Conservation (phyloP, 495 filamentous ascomycete species). For the Platismatia glauca region DNA sequence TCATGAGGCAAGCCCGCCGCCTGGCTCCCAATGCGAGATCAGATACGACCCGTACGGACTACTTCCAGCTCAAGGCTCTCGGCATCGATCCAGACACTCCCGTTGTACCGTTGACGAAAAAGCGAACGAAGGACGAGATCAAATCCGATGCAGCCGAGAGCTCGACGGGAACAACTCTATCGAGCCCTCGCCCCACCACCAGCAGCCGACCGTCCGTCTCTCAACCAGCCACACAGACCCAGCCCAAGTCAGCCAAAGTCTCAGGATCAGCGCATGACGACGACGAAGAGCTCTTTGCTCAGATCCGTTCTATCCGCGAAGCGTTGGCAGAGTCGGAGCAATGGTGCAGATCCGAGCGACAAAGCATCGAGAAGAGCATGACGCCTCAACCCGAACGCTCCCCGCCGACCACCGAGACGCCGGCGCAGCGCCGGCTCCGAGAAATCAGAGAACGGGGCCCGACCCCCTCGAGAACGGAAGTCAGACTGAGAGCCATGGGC, state of each 20-base stretch:
- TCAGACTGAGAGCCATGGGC: slow-evolving; percentile 16
- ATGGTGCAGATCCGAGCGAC: slow-evolving; percentile 23
- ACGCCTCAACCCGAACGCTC: slow-evolving; percentile 11
- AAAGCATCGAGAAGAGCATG: slow-evolving; percentile 17
- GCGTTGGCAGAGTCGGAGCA: slow-evolving; percentile 21
- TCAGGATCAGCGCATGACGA: slow-evolving; percentile 2
- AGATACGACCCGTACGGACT: slow-evolving; percentile 23
- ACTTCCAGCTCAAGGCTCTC: slow-evolving; percentile 25
- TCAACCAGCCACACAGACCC: not conserved
- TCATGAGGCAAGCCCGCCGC: slow-evolving; percentile 18
- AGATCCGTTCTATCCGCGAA: slow-evolving; percentile 22
- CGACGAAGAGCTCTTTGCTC: slow-evolving; percentile 24
- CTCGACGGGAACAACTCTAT: not conserved
- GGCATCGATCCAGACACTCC: slow-evolving; percentile 26
- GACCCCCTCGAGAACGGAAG: slow-evolving; percentile 22
- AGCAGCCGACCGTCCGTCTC: not conserved
- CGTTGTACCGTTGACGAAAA: slow-evolving; percentile 17
- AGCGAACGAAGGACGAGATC: slow-evolving; percentile 9
- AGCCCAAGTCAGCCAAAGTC: not conserved
- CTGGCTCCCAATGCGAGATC: slow-evolving; percentile 11
- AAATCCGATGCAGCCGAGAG: slow-evolving; percentile 9
- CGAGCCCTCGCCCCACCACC: not conserved
- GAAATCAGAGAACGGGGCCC: slow-evolving; percentile 14
- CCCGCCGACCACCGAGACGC: slow-evolving; percentile 9
- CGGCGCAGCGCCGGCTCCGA: slow-evolving; percentile 11